Base-by-base conservation (phyloP, 164 flowering plant species). In the Echeveria elegans region DNA sequence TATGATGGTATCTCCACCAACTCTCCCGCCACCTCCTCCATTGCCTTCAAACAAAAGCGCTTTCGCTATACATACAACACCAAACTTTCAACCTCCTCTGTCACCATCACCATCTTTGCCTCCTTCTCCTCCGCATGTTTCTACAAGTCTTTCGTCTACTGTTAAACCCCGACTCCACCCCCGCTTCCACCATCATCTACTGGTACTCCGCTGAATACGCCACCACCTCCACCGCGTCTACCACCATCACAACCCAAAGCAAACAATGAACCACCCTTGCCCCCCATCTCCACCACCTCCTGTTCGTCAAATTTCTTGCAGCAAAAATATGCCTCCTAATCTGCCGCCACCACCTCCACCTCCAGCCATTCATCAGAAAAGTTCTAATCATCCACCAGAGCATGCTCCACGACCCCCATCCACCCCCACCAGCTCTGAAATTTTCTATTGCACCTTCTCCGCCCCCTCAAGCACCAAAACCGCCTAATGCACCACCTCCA, bases 151-250 rank as follows among this genome's bases (percentile, higher is more conserved):
- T 24, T 29, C 58, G 2, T 63, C 74, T 15, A 23, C 43, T 64
- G 24, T 41, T 40, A 28, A 29, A 26, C 70, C 70, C 37, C 37
- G 1, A 34, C 64, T 4, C 66, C 68, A 10, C 70, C 72, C 29
- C 75, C 73, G 4, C 77, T 70, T 19, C 73, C 73, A 5, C 73
- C 77, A 11, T 72, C 77, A 8, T 64, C 65, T 53, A 70, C 70
- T 14, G 63, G 70, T 31, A 29, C 34, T 30, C 23, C 15, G 65
- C 19, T 66, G 26, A 36, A 24, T 64, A 50, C 31, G 34, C 28
- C 71, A 28, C 68, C 80, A 9, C 75, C 77, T 0, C 69, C 79
- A 6, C 80, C 75, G 4, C 71, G 72, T 0, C 72, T 56, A 21
- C 64, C 37, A 23, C 70, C 19, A 52, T 50, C 40, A n/a, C 64